Evolutionary conservation across 257 asterid genomes (phyloP).

Genomic region (Nicotiana obtusifolia): DNA sequence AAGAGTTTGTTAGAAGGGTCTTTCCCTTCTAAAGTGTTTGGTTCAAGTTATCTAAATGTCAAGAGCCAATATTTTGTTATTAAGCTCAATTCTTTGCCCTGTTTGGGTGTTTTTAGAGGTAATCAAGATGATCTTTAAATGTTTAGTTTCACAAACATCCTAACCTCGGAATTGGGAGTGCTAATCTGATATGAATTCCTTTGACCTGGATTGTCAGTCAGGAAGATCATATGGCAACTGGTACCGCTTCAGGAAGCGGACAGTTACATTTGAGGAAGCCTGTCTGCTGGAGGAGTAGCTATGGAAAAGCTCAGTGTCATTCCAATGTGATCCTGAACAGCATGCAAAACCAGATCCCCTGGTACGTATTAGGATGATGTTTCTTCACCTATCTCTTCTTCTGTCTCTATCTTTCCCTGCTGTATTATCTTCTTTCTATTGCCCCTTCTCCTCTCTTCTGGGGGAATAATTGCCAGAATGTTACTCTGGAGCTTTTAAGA

Average conservation of each 20-base stretch:
- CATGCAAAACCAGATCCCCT: conserved; percentile 42
- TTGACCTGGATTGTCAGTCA: conserved; percentile 15
- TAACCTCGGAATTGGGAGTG: not conserved
- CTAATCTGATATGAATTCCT: not conserved
- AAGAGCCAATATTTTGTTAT: not conserved
- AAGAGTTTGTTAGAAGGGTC: no score
- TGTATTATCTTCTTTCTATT: conserved; percentile 6
- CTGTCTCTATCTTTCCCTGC: not conserved
- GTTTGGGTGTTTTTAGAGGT: not conserved
- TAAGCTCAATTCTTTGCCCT: not conserved
- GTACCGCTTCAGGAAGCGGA: conserved; percentile 55
- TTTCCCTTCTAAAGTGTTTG: no score
- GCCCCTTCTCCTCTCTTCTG: not conserved
- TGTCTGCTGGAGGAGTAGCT: conserved; percentile 28
- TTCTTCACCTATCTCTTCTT: not conserved
- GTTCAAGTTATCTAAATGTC: not conserved
- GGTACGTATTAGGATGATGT: conserved; percentile 36
- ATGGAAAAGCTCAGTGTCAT: conserved; percentile 38
- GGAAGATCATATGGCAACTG: conserved; percentile 54
- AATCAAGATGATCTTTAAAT: not conserved
- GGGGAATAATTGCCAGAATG: not conserved
- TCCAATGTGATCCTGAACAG: conserved; percentile 35
- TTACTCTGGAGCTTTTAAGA: not conserved
- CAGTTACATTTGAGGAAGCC: conserved; percentile 43
- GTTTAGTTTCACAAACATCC: not conserved